phyloP scores from a whole-genome alignment of 495 filamentous ascomycete species.

The Glarea lozoyensis region DNA sequence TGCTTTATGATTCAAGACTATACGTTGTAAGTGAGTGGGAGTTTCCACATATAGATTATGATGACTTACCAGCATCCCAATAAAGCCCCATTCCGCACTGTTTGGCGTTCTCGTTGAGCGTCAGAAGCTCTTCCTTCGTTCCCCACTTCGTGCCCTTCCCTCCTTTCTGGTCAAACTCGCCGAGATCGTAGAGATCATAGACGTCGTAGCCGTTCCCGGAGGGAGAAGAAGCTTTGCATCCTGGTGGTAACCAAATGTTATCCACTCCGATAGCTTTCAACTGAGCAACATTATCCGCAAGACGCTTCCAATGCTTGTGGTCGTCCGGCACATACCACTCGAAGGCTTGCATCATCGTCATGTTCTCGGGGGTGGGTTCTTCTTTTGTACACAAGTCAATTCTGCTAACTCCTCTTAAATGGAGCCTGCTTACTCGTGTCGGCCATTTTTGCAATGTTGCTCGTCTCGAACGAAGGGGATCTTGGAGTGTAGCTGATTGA shows the following conservation, averaged over 20 bases:
- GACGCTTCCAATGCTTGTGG: conserved; percentile 53
- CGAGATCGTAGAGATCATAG: conserved; percentile 69
- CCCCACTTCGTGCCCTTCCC: conserved; percentile 62
- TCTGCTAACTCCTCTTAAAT: not conserved
- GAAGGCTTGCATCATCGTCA: conserved; percentile 60
- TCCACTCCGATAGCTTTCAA: conserved; percentile 54
- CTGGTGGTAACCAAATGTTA: conserved; percentile 65
- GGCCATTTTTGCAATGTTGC: not conserved
- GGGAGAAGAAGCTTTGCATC: conserved; percentile 58
- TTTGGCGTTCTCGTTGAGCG: conserved; percentile 39
- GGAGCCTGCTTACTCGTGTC: not conserved
- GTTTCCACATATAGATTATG: conserved; percentile 5
- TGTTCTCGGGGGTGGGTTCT: conserved; percentile 39
- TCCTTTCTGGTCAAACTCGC: conserved; percentile 70
- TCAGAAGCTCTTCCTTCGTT: conserved; percentile 51
- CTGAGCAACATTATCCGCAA: conserved; percentile 41
- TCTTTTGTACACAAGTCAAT: conserved; percentile 8
- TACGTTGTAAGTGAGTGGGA: too few species aligned
- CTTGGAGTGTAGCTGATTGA: too few species aligned
- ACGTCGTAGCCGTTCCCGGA: conserved; percentile 68
- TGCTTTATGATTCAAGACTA: conserved; percentile 67
- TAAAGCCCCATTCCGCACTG: conserved; percentile 49
- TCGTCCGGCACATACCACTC: conserved; percentile 69
- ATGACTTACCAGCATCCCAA: conserved; percentile 48
- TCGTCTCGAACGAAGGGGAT: too few species aligned